Evolutionary conservation across 2,329 filamentous ascomycete genomes (phyloP), one percentile per base, ranked within the genome.

Genomic region (Scedosporium aurantiacum): DNA sequence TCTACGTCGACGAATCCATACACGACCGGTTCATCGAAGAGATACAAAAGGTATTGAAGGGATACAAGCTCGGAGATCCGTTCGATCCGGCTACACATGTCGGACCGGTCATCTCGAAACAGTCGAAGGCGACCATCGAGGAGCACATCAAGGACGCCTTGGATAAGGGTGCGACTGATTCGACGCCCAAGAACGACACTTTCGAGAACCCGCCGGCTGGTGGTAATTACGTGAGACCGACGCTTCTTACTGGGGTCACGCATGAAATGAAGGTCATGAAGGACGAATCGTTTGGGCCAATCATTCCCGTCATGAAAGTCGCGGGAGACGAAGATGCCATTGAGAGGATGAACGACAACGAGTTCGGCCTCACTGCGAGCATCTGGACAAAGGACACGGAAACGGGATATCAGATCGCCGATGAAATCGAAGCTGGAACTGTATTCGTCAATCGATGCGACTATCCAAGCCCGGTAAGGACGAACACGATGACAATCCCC

Each of bases 371-470:
- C 64, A 97, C 93, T 3, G 93, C 92, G n/a, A 96, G 91, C 69
- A 91, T 97, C 68, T 97, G 93, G 93, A 96, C 91, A 62, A 95
- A 94, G 73, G 91, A 97, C 70, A 84, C 86, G 2, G 79, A 78
- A 55, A 86, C 81, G 70, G 93, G 88, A 16, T 85, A 91, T 67
- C 82, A 89, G 71, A 79, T 97, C 60, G 84, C 88, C 45, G 87
- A 94, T 61, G 80, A 86, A 58, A 85, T 97, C 57, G 92, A 97
- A 72, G 92, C 93, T 55, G 93, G 93, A 50, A 97, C 93, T 1
- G 92, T 97, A 57, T 97, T 97, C 75, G 90, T 97, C 68, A 97
- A 97, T 74, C 84, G 93, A 68, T 91, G 90, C 70, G 93, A 97
- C 73, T 97, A 85, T 73, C 93, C 93, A 57, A 91, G 88, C 72